phyloP scores from a whole-genome alignment of 768 basidiomycete genomes.

The Naganishia friedmannii region DNA sequence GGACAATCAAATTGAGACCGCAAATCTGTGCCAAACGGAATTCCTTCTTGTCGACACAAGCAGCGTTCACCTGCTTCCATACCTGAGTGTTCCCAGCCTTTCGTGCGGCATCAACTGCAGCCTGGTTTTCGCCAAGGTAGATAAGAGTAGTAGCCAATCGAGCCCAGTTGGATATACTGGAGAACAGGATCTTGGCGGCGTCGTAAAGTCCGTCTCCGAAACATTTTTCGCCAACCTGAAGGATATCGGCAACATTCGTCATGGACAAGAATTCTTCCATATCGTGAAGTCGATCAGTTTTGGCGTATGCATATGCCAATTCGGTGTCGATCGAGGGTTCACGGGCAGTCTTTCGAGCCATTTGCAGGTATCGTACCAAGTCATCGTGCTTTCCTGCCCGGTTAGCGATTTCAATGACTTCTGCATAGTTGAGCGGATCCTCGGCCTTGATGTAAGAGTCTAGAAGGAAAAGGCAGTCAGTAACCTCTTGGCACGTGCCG shows the following conservation, averaged over 20 bases:
- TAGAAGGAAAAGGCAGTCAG: slow-evolving; percentile 41
- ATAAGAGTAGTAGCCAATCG: slow-evolving; percentile 95
- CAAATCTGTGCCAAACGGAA: slow-evolving; percentile 98
- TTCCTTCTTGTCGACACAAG: slow-evolving; percentile 94
- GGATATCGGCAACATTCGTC: slow-evolving; percentile 96
- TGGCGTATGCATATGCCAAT: slow-evolving; percentile 95
- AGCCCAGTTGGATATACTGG: slow-evolving; percentile 98
- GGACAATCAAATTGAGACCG: slow-evolving; percentile 87
- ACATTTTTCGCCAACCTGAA: slow-evolving; percentile 98
- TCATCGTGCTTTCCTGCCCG: slow-evolving; percentile 88
- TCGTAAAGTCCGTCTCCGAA: slow-evolving; percentile 98
- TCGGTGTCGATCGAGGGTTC: slow-evolving; percentile 99
- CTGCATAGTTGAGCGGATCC: slow-evolving; percentile 86
- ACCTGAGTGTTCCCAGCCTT: slow-evolving; percentile 99
- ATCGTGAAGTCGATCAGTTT: slow-evolving; percentile 82
- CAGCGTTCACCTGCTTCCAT: slow-evolving; percentile 99
- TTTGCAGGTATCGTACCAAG: slow-evolving; percentile 93
- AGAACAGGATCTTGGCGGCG: slow-evolving; percentile 90
- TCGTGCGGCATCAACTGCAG: slow-evolving; percentile 97
- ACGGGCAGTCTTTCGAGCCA: slow-evolving; percentile 93
- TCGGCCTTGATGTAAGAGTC: slow-evolving; percentile 98
- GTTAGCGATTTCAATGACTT: slow-evolving; percentile 92
- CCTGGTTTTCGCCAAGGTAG: slow-evolving; percentile 95
- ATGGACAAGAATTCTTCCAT: slow-evolving; percentile 99
- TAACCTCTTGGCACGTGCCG: not conserved